phyloP scores from a whole-genome alignment of 2,329 filamentous ascomycete species.

The Cladosporium colombiae region DNA sequence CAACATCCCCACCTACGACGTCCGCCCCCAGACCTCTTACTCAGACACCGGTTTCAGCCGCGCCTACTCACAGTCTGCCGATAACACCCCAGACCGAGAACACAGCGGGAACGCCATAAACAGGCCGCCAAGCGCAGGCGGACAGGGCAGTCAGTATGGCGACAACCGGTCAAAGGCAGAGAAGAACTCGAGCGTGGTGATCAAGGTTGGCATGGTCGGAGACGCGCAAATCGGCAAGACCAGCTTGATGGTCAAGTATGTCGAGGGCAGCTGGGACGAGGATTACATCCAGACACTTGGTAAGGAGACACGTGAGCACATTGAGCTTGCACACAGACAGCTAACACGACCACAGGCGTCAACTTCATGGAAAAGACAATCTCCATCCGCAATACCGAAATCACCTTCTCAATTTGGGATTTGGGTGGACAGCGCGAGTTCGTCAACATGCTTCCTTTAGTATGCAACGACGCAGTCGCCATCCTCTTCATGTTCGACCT shows the following conservation, averaged over 20 bases:
- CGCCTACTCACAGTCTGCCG: constrained; percentile 46
- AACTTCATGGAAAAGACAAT: constrained; percentile 99
- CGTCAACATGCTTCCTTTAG: constrained; percentile 98
- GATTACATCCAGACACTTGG: constrained; percentile 98
- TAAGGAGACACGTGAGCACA: constrained; percentile 40
- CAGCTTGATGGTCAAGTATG: constrained; percentile 98
- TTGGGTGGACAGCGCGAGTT: constrained; percentile 96
- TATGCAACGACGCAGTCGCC: constrained; percentile 97
- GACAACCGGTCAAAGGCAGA: constrained; percentile 40
- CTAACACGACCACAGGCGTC: constrained; percentile 62
- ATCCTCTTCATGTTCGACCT: constrained; percentile 99
- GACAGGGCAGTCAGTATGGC: constrained; percentile 33
- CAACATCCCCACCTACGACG: constrained; percentile 40
- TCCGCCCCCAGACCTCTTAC: constrained; percentile 56
- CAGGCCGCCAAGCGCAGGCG: constrained; percentile 34
- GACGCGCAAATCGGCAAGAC: constrained; percentile 99
- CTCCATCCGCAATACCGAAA: constrained; percentile 97
- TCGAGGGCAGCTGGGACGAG: constrained; percentile 98
- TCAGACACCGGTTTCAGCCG: constrained; percentile 52
- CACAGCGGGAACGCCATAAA: constrained; percentile 37
- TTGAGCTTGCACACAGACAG: neutral
- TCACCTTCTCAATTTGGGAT: constrained; percentile 99
- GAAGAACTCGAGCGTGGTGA: constrained; percentile 73
- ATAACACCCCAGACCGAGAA: constrained; percentile 44
- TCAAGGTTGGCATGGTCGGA: constrained; percentile 99